Conservation (phyloP, 2,329 filamentous ascomycete species). For the Corynespora cassiicola region DNA sequence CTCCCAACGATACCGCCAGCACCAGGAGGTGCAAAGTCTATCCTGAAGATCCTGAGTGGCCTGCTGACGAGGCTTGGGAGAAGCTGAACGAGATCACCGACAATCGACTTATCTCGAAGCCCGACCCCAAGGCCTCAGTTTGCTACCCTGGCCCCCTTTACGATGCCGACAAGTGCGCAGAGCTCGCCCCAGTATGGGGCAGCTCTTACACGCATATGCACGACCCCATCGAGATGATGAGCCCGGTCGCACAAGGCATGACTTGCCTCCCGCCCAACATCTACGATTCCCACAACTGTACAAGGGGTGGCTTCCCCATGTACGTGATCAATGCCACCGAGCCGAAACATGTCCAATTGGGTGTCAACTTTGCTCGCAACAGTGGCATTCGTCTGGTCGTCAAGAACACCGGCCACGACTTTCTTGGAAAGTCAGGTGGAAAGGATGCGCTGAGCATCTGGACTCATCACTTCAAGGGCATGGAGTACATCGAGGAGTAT, state of each 20-base stretch:
- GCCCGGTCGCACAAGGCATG: slow-evolving; percentile 45
- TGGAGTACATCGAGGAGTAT: slow-evolving; percentile 42
- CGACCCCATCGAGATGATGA: slow-evolving; percentile 46
- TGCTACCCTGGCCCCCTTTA: slow-evolving; percentile 40
- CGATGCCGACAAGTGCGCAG: slow-evolving; percentile 34
- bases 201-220: slow-evolving; percentile 40
- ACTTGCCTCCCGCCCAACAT: slow-evolving; percentile 43
- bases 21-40: slow-evolving; percentile 59
- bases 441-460: slow-evolving; percentile 44
- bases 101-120: slow-evolving; percentile 31
- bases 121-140: slow-evolving; percentile 37
- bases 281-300: slow-evolving; percentile 42
- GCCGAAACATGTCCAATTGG: slow-evolving; percentile 42
- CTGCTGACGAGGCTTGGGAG: slow-evolving; percentile 53
- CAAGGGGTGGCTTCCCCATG: slow-evolving; percentile 42
- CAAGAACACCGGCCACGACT: slow-evolving; percentile 46
- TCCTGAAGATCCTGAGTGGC: slow-evolving; percentile 57
- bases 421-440: slow-evolving; percentile 42
- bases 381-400: slow-evolving; percentile 39
- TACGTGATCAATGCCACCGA: slow-evolving; percentile 45
- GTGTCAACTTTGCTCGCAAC: slow-evolving; percentile 44
- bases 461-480: slow-evolving; percentile 45
- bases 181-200: slow-evolving; percentile 34
- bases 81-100: slow-evolving; percentile 50
- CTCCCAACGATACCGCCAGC: slow-evolving; percentile 20